A percentile compares a stretch with the other conserved stretches of the same genome.
Evolutionary conservation across 2,329 filamentous ascomycete species (phyloP).

Genomic region (Colletotrichum spinosum): DNA sequence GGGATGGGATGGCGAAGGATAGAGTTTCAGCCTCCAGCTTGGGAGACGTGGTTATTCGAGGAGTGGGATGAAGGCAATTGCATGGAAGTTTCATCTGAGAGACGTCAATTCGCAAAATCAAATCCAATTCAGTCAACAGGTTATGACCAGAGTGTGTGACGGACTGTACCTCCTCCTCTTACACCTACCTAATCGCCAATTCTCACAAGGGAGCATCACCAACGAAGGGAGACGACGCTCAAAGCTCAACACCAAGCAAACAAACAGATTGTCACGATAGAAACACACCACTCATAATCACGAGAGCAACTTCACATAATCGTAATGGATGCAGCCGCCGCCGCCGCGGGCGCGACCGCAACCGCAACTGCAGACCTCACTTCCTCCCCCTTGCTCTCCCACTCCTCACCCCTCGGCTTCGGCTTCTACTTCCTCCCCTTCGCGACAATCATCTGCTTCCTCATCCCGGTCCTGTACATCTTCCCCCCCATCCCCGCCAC

Average conservation of each 20-base stretch:
- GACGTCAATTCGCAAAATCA: too few relatives aligned
- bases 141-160: too few relatives aligned
- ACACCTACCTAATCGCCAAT: too few relatives aligned
- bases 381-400: slow-evolving; percentile 9
- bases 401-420: slow-evolving; percentile 39
- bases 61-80: slow-evolving; percentile 1
- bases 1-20: slow-evolving; percentile 13
- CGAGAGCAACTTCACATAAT: neutral
- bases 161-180: too few relatives aligned
- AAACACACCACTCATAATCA: neutral
- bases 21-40: slow-evolving; percentile 28
- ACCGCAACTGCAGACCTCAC: slow-evolving; percentile 18
- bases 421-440: slow-evolving; percentile 53
- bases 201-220: slow-evolving; percentile 24
- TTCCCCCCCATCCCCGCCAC: slow-evolving; percentile 66
- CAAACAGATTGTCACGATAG: too few relatives aligned
- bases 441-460: slow-evolving; percentile 61
- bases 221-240: neutral
- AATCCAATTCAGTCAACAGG: too few relatives aligned
- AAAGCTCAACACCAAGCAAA: too few relatives aligned
- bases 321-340: slow-evolving; percentile 15
- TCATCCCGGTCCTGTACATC: slow-evolving; percentile 64
- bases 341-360: slow-evolving; percentile 7
- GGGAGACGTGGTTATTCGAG: slow-evolving; percentile 26
- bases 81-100: too few relatives aligned